Evolutionary conservation across 2,329 filamentous ascomycete genomes (phyloP), one percentile per base, ranked within the genome.

Genomic region (Herpomyces periplanetae): DNA sequence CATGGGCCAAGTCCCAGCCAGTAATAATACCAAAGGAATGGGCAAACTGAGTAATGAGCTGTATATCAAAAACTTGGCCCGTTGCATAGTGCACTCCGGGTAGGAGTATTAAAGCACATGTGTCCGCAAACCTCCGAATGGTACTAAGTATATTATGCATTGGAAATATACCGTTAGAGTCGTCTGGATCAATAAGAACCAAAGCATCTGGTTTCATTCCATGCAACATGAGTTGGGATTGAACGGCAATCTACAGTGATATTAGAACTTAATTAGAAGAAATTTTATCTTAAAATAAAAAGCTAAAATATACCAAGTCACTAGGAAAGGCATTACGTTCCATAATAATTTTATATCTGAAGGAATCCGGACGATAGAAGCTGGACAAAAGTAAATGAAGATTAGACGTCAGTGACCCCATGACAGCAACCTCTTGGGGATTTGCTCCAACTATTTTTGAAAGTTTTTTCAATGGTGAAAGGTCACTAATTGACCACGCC

Each of bases 61-160:
- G 39, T 3, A 88, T 73, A 35, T 87, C 68, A 28, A 87, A 64
- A 22, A 64, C 53, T 35, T 88, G 73, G 21, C 71, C 71, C 1
- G 63, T 80, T 40, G 84, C 87, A 43, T 71, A 88, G 34, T 88
- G 71, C 16, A 88, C 62, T 5, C 66, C 73, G 0, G 71, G 68
- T 0, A 88, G 51, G 3, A 87, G 49, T 1, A 87, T 40, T 5
- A 88, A 39, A 1, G 69, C 65, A 0, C 66, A 58, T 4, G 51
- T 51, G 1, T 54, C 46, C 17, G 61, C 63, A 31, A 87, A 59
- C 23, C 55, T 41, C 24, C 71, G 61, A 27, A 87, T 84, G 3
- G 53, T 43, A 4, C 49, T 44, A 5, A 80, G 44, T 15, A 87
- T 63, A 25, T 58, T 45, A 17, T 60, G 49, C 0, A 63, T 84